Base-by-base conservation (phyloP, 495 filamentous ascomycete genomes). In the Friedmanniomyces simplex region DNA sequence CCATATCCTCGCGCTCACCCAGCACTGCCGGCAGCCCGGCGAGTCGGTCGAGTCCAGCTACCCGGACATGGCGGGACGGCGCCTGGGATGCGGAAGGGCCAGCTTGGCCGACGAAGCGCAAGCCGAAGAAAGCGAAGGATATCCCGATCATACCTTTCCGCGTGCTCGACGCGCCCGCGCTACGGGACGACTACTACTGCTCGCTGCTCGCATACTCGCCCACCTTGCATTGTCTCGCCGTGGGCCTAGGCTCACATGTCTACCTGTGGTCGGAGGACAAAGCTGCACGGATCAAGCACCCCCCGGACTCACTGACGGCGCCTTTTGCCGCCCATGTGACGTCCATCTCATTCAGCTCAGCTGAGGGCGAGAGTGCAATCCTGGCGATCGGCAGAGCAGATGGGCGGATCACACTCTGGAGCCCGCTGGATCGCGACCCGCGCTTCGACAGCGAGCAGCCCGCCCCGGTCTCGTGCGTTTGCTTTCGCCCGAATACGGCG, bases 121-220 rank as follows among this genome's bases (percentile, higher is more conserved):
- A n/a, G 24, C 22, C 55, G 8, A 49, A 52, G 25, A 45, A 43
- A 24, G 10, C 34, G 21, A 57, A 54, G 32, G 34, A 57, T 14
- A 39, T 50, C 11, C 57, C 60, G 39, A 63, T 69, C 43, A 69
- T 58, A 8, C 28, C 28, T 0, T 58, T 43, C 41, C 75, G 66
- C 69, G 89, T 96, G 2, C 73, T 98, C 14, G 89, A 96, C 73
- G 93, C 93, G 3, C 91, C 91, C 1, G 78, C 80, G 24, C 77
- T 97, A 47, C 79, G 88, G 26, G 93, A 98, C 68, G 94, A 98
- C 69, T 98, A 89, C 64, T 98, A 98, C 67, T 96, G 90, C 71
- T 90, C 91, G 0, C 77, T 89, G 8, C 77, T 98, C 50, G 89
- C 93, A 7, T 97, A 96, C 68, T 94, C 83, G 1, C 70, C 75